A percentile compares a stretch with the other conserved stretches of the same genome.
phyloP scores from a whole-genome alignment of 306 rosid genomes.

The Abrus precatorius region DNA sequence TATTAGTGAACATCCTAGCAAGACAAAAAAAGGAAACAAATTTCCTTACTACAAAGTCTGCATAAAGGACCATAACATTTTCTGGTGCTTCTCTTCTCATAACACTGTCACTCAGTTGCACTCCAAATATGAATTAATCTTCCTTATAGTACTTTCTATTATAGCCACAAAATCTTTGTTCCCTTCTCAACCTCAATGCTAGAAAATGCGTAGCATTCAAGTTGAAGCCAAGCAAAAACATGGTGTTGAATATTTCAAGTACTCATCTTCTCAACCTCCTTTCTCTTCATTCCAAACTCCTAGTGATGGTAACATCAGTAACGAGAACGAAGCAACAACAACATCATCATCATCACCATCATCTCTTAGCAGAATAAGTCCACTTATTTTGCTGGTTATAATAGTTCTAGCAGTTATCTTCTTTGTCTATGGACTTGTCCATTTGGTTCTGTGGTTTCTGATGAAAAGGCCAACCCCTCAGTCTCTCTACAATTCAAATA shows the following conservation, averaged over 20 bases:
- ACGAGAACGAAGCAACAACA: slow-evolving; percentile 52
- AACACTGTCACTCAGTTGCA: not conserved
- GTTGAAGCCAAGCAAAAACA: slow-evolving; percentile 45
- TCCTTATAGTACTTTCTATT: not conserved
- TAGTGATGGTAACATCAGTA: slow-evolving; percentile 11
- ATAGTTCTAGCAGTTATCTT: slow-evolving; percentile 73
- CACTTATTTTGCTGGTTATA: slow-evolving; percentile 68
- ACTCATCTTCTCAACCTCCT: slow-evolving; percentile 54
- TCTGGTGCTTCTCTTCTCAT: slow-evolving; percentile 21
- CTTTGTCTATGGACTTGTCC: slow-evolving; percentile 73
- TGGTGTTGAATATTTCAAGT: slow-evolving; percentile 44
- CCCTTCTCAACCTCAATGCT: slow-evolving; percentile 19
- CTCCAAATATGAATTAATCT: not conserved
- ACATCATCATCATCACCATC: slow-evolving; percentile 37
- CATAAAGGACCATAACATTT: slow-evolving; percentile 9
- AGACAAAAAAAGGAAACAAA: not conserved
- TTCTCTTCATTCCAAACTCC: slow-evolving; percentile 45
- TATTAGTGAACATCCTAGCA: no score
- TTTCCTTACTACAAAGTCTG: not conserved
- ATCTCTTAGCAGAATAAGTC: slow-evolving; percentile 69
- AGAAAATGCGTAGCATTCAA: slow-evolving; percentile 53
- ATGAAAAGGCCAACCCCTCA: slow-evolving; percentile 62
- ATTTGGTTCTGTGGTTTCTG: slow-evolving; percentile 69
- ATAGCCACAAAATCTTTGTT: slow-evolving; percentile 1
- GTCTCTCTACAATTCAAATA: slow-evolving; percentile 60